phyloP scores from a whole-genome alignment of 495 filamentous ascomycete genomes.

The Friedmanniomyces simplex region DNA sequence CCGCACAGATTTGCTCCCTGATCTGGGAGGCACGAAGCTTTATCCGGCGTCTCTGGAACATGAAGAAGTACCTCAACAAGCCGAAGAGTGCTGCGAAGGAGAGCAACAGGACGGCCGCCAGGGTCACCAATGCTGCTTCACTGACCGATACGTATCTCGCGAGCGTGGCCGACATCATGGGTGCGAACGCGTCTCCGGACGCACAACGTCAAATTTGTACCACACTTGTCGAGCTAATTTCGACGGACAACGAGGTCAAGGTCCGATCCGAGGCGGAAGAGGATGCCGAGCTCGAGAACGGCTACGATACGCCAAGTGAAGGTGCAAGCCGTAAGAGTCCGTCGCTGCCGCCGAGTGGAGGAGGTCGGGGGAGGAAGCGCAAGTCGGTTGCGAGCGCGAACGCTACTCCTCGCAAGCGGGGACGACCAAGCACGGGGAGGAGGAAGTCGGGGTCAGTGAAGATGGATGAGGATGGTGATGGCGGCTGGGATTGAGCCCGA shows the following conservation, averaged over 20 bases:
- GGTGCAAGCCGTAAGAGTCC: slow-evolving; percentile 30
- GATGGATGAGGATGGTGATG: slow-evolving; percentile 15
- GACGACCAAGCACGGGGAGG: slow-evolving; percentile 5
- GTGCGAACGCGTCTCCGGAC: slow-evolving; percentile 51
- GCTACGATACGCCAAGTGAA: slow-evolving; percentile 39
- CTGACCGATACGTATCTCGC: slow-evolving; percentile 65
- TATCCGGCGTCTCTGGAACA: slow-evolving; percentile 67
- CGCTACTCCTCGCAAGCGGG: slow-evolving; percentile 18
- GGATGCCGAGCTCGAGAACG: slow-evolving; percentile 32
- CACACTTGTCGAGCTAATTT: slow-evolving; percentile 74
- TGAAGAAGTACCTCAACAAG: slow-evolving; percentile 57
- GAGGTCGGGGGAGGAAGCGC: slow-evolving; percentile 42
- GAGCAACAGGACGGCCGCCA: slow-evolving; percentile 65
- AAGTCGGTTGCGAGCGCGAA: slow-evolving; percentile 26
- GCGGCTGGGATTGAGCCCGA: slow-evolving; percentile 16
- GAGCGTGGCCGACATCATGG: slow-evolving; percentile 53
- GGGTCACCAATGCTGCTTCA: slow-evolving; percentile 55
- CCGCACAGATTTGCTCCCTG: slow-evolving; percentile 67
- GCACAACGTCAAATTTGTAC: slow-evolving; percentile 67
- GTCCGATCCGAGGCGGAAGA: slow-evolving; percentile 64
- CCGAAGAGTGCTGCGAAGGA: slow-evolving; percentile 50
- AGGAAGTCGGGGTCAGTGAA: slow-evolving; percentile 7
- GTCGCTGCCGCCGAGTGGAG: slow-evolving; percentile 28
- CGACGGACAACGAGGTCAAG: slow-evolving; percentile 74
- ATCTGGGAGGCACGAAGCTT: slow-evolving; percentile 81